These are phyloP conservation scores for Cafeteria roenbergensis DNA, from an alignment of 108 stramenopile genomes.

Conservation along the genomic window DNA sequence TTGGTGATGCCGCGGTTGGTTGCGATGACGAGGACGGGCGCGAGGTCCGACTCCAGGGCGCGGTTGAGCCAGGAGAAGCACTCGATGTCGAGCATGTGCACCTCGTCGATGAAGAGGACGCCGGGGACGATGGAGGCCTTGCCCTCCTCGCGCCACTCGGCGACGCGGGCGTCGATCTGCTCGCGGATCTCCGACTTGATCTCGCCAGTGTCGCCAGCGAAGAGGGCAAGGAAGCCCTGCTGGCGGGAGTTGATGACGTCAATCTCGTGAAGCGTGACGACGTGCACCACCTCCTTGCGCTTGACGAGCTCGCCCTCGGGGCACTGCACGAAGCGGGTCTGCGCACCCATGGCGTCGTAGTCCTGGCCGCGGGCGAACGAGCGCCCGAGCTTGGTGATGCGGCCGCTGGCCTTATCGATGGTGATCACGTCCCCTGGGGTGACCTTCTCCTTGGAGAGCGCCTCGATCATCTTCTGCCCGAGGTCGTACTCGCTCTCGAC, in stretches of 20 bases:
- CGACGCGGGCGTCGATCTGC: conserved; percentile 90
- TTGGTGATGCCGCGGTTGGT: conserved; percentile 78
- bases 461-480: conserved; percentile 98
- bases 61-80: conserved; percentile 84
- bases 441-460: conserved; percentile 81
- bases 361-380: conserved; percentile 76
- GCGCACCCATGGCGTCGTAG: conserved; percentile 95
- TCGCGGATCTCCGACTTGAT: conserved; percentile 85
- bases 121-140: conserved; percentile 90
- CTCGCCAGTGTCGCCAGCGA: conserved; percentile 97
- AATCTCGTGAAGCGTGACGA: conserved; percentile 91
- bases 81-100: conserved; percentile 90
- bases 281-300: conserved; percentile 85
- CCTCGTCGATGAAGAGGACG: conserved; percentile 97
- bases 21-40: conserved; percentile 77
- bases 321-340: conserved; percentile 90
- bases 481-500: conserved; percentile 99
- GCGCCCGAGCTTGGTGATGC: conserved; percentile 86
- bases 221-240: conserved; percentile 93
- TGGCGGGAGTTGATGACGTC: conserved; percentile 96
- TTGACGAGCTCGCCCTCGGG: conserved; percentile 97
- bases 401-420: conserved; percentile 92
- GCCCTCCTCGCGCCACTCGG: conserved; percentile 93
- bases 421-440: conserved; percentile 96
- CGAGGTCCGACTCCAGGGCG: conserved; percentile 68